These are phyloP conservation scores for Penicillium pulvis DNA, from an alignment of 495 filamentous ascomycete genomes.

Conservation along the genomic window DNA sequence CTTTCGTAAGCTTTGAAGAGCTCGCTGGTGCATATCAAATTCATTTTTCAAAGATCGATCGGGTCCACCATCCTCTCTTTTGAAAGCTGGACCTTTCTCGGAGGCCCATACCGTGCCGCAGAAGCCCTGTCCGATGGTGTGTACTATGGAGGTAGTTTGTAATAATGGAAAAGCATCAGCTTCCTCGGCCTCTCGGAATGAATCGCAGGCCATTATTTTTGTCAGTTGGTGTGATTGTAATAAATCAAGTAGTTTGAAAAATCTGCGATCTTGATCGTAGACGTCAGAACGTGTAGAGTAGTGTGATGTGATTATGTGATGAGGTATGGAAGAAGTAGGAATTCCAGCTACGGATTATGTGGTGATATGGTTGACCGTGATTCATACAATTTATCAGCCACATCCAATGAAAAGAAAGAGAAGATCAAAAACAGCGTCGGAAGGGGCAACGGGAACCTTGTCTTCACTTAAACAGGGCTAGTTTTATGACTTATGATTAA, in stretches of 20 bases:
- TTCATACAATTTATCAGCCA: too few species aligned
- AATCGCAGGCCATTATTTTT: neutral
- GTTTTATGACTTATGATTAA: too few species aligned
- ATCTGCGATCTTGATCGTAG: too few species aligned
- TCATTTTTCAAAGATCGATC: conserved; percentile 1
- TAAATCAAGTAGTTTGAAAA: too few species aligned
- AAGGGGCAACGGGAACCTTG: too few species aligned
- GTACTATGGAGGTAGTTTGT: neutral
- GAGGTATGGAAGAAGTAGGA: too few species aligned
- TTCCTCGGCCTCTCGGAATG: neutral
- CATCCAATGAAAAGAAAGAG: neutral
- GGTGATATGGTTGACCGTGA: too few species aligned
- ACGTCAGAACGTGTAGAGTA: too few species aligned
- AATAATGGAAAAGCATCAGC: neutral
- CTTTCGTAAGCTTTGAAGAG: neutral
- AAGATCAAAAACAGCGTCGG: neutral
- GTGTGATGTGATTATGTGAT: too few species aligned
- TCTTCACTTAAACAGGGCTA: too few species aligned
- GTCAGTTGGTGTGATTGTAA: neutral
- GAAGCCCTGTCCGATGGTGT: conserved; percentile 2
- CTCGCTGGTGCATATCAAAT: conserved; percentile 1
- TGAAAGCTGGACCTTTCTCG: conserved; percentile 4
- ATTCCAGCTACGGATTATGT: too few species aligned
- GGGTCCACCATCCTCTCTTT: conserved; percentile 5
- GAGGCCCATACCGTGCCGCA: conserved; percentile 8